Evolutionary conservation across 768 basidiomycete species (phyloP).

Genomic region (Boletellus sp.): DNA sequence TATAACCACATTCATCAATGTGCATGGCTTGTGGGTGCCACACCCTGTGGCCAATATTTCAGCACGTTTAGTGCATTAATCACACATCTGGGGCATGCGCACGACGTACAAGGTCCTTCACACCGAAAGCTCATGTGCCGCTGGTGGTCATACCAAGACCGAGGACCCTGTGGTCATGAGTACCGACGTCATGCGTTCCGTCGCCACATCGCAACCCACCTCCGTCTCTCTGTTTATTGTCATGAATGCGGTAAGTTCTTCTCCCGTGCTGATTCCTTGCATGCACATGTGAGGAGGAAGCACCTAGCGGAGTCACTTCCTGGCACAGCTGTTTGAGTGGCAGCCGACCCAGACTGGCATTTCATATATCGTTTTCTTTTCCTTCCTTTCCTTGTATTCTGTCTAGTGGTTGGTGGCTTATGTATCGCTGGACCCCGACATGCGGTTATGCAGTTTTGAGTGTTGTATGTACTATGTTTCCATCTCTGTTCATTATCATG

Average conservation of each 20-base stretch:
- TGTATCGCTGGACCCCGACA: too few relatives aligned
- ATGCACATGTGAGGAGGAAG: neutral
- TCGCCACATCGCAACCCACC: constrained; percentile 11
- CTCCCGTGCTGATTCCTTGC: constrained; percentile 5
- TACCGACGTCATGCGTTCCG: constrained; percentile 1
- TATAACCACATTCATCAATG: too few relatives aligned
- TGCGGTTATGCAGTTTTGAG: too few relatives aligned
- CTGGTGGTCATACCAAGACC: neutral
- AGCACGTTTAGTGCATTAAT: constrained; percentile 5
- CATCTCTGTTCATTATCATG: too few relatives aligned
- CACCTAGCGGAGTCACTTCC: too few relatives aligned
- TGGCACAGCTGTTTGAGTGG: too few relatives aligned
- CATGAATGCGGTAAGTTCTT: neutral
- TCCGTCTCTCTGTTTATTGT: neutral
- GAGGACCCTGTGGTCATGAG: neutral
- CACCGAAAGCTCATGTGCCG: neutral
- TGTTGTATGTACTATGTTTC: too few relatives aligned
- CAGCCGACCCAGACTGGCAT: too few relatives aligned
- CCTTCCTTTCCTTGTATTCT: too few relatives aligned
- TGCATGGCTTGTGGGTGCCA: neutral
- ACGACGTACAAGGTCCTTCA: constrained; percentile 6
- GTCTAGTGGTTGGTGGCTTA: too few relatives aligned
- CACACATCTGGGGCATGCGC: neutral
- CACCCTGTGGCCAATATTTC: neutral
- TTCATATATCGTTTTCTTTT: too few relatives aligned